These are phyloP conservation scores for Akebia trifoliata DNA, from an alignment of 164 flowering plant genomes.

Conservation along the genomic window DNA sequence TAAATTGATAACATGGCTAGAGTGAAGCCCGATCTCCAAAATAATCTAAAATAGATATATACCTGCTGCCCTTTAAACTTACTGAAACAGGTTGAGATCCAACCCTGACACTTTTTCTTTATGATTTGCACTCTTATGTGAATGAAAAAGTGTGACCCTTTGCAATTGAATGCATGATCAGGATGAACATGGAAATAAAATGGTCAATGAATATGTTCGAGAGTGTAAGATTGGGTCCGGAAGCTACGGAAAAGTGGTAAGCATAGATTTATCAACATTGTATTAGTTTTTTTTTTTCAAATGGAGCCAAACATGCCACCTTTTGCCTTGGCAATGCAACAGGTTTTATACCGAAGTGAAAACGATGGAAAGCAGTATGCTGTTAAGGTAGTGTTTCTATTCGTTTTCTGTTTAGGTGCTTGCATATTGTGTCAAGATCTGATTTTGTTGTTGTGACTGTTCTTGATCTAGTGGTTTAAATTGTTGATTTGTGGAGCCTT, in stretches of 20 bases:
- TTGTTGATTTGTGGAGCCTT: too few relatives aligned
- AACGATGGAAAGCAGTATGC: constrained; percentile 78
- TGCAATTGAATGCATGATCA: constrained; percentile 15
- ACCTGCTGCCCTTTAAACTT: too few relatives aligned
- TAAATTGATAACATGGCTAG: too few relatives aligned
- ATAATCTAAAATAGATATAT: too few relatives aligned
- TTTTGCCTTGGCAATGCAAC: constrained; percentile 17
- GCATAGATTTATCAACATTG: constrained; percentile 3
- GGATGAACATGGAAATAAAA: constrained; percentile 93
- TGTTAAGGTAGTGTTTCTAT: constrained; percentile 53
- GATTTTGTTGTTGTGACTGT: not conserved
- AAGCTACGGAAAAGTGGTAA: constrained; percentile 98
- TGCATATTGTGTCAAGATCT: not conserved
- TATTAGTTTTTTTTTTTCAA: not conserved
- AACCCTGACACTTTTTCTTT: not conserved
- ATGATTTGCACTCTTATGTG: not conserved
- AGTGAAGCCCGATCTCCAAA: too few relatives aligned
- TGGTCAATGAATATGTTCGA: constrained; percentile 84
- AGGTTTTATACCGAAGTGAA: constrained; percentile 77
- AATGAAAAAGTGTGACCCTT: not conserved
- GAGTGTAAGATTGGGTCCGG: constrained; percentile 83
- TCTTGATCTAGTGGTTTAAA: not conserved
- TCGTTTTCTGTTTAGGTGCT: not conserved
- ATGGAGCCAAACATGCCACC: not conserved
- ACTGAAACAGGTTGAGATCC: too few relatives aligned